Conservation (phyloP, 164 flowering plant species). For the Saururus chinensis region DNA sequence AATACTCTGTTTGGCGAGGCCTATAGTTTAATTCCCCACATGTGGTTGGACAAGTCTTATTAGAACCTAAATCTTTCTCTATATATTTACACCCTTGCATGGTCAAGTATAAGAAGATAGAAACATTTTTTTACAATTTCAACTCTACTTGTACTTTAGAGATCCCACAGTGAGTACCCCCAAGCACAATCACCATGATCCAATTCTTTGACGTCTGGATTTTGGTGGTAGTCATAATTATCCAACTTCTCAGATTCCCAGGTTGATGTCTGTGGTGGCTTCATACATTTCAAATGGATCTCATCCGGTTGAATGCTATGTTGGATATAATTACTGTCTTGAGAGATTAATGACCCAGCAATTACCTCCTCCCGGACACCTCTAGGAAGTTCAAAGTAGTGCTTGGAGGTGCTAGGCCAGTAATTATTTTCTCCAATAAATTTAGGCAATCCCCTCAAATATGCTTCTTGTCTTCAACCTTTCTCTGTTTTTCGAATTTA, state of each 20-base stretch:
- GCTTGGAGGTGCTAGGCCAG: background rate
- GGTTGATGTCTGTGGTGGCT: background rate
- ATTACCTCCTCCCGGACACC: background rate
- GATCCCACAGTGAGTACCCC: slow-evolving; percentile 1
- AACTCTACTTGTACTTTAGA: background rate
- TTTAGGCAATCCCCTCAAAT: background rate
- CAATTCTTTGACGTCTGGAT: background rate
- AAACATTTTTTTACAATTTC: no score
- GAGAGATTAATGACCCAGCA: no score
- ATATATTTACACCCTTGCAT: no score
- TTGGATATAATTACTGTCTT: no score
- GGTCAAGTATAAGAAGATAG: no score
- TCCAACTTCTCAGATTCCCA: background rate
- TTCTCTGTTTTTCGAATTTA: no score
- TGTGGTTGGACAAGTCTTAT: no score
- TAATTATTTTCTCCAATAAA: background rate
- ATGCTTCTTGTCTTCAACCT: background rate
- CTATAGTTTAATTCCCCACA: no score
- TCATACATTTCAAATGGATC: background rate
- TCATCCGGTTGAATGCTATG: no score
- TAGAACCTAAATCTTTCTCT: no score
- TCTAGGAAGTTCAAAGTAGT: no score
- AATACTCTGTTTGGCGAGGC: no score
- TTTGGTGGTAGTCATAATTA: background rate
- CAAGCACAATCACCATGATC: background rate